Base-by-base conservation (phyloP, 176 grass and related monocot species). In the Dendrocalamus sinicus region DNA sequence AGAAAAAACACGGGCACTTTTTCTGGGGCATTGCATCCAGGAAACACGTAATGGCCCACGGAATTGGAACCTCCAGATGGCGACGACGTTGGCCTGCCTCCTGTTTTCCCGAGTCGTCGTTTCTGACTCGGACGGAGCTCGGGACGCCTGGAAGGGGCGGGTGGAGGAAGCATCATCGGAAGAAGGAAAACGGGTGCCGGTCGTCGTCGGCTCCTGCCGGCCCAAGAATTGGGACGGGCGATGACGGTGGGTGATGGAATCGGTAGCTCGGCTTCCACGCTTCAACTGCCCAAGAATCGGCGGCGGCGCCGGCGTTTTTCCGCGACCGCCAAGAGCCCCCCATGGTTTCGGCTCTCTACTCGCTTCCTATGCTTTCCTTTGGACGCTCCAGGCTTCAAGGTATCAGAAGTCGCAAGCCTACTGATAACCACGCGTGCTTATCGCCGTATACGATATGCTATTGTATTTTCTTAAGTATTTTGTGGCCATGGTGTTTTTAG, bases 231-330 rank as follows among this genome's bases (percentile, higher is more conserved):
- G 62, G 39, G 51, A 1, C 39, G 83, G 73, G 39, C 30, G 23
- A 62, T 3, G 64, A 51, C 28, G 24, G 77, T 11, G 5, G 37
- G 37, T 39, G 0, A 0, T 5, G 2, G 30, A 32, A 32, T 32
- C 2, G 37, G 70, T 51, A 53, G 20, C 40, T 63, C 45, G 46
- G 51, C 48, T 2, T 47, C 37, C 35, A 46, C 41, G 43, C 54
- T 54, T 11, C 6, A 16, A 5, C 72, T 47, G 54, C 76, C n/a
- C 57, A 37, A 48, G 57, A 35, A 45, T 68, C 12, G 79, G 84
- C 78, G 79, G 84, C 78, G 68, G 59, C 84, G 79, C 84, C 84
- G 22, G 10, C 78, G 35, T 73, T 90, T 86, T 40, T 39, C 78
- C 78, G 78, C 83, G 22, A 43, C 45, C 45, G 57, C 57, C 78